Conservation (phyloP, 2,329 filamentous ascomycete species). For the Westerdykella ornata region DNA sequence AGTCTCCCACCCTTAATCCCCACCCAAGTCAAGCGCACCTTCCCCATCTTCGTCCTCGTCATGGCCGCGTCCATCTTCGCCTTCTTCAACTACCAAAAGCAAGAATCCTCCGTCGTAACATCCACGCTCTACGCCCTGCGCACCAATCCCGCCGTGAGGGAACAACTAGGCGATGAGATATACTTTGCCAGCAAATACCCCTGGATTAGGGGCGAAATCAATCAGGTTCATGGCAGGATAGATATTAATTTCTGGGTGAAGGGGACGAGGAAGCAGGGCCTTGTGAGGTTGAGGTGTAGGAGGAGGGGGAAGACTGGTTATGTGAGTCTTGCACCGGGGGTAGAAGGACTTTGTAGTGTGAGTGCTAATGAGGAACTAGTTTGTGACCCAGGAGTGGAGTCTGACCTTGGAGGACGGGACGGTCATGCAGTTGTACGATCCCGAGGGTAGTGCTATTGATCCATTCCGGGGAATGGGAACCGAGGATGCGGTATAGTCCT, state of each 20-base stretch:
- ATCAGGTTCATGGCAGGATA: conserved; percentile 86
- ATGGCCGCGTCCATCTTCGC: conserved; percentile 67
- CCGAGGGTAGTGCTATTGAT: conserved; percentile 47
- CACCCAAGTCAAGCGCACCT: conserved; percentile 47
- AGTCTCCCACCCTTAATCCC: conserved; percentile 34
- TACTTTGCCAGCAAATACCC: conserved; percentile 46
- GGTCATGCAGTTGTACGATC: conserved; percentile 70
- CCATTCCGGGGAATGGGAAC: conserved; percentile 49
- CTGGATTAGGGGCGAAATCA: conserved; percentile 61
- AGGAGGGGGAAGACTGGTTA: conserved; percentile 58
- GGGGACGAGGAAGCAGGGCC: conserved; percentile 62
- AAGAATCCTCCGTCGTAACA: conserved; percentile 71
- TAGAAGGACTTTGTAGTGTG: conserved; percentile 2
- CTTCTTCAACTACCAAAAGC: conserved; percentile 99
- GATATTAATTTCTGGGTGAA: conserved; percentile 82
- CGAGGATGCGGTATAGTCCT: too few relatives aligned
- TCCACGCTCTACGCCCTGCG: conserved; percentile 88
- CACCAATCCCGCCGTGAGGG: conserved; percentile 67
- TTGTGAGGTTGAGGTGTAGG: conserved; percentile 74
- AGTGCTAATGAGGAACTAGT: conserved; percentile 43
- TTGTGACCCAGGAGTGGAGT: conserved; percentile 88
- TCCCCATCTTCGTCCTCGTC: conserved; percentile 72
- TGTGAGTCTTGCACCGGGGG: conserved; percentile 41
- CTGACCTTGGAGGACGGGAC: conserved; percentile 60
- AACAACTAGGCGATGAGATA: conserved; percentile 66